These are phyloP conservation scores for Cladosporium phlei DNA, from an alignment of 2,329 filamentous ascomycete species.

Conservation along the genomic window DNA sequence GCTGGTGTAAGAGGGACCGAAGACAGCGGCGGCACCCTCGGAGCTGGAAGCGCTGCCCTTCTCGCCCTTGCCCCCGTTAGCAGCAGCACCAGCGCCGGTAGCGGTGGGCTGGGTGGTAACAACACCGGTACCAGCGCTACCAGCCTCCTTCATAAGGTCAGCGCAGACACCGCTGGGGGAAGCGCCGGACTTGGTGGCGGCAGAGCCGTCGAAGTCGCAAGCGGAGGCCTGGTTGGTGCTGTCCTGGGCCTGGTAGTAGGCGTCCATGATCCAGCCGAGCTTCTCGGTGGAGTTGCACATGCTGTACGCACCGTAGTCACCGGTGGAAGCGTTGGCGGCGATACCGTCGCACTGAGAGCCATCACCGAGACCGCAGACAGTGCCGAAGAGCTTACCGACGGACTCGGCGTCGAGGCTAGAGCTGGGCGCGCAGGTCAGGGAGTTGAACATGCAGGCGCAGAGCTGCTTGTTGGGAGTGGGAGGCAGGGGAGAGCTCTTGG, in stretches of 20 bases:
- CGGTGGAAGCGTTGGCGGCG: constrained; percentile 59
- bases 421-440: constrained; percentile 65
- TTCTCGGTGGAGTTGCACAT: constrained; percentile 69
- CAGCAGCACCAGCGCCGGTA: constrained; percentile 30
- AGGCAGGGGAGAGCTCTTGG: constrained; percentile 63
- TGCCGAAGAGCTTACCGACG: constrained; percentile 62
- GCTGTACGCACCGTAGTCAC: constrained; percentile 70
- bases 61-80: constrained; percentile 19
- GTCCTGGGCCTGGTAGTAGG: constrained; percentile 62
- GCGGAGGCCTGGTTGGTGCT: constrained; percentile 43
- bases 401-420: constrained; percentile 41
- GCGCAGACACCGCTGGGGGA: constrained; percentile 52
- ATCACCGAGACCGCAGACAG: constrained; percentile 59
- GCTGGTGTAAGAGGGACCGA: constrained; percentile 19
- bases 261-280: constrained; percentile 68
- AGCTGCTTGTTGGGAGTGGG: constrained; percentile 73
- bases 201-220: constrained; percentile 68
- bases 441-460: constrained; percentile 80
- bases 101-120: constrained; percentile 48
- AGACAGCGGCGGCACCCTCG: constrained; percentile 20
- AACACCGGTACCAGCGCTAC: constrained; percentile 54
- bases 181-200: constrained; percentile 48
- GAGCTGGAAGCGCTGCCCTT: constrained; percentile 22
- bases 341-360: constrained; percentile 62
- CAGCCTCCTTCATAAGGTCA: constrained; percentile 58